Percentiles rank a stretch among this genome's conserved stretches.
phyloP scores from a whole-genome alignment of 2,329 filamentous ascomycete genomes.

The Colletotrichum sp. region DNA sequence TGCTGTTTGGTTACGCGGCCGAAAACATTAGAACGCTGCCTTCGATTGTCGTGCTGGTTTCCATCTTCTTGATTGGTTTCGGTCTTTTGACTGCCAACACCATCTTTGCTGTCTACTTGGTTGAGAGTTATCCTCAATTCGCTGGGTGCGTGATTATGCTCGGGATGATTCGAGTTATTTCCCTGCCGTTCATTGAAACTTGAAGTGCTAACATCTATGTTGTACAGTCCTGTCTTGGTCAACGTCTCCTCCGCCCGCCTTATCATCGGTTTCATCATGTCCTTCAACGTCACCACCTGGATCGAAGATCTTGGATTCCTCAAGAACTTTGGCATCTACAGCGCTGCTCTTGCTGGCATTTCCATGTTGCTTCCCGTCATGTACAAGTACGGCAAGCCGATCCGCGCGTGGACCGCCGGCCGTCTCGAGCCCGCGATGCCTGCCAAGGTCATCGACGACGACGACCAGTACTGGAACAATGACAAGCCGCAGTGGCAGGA shows the following conservation, averaged over 20 bases:
- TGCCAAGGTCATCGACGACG: slow-evolving; percentile 18
- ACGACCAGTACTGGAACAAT: slow-evolving; percentile 22
- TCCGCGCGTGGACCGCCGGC: slow-evolving; percentile 22
- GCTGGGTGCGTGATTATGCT: slow-evolving; percentile 12
- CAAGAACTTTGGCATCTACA: slow-evolving; percentile 34
- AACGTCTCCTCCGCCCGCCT: slow-evolving; percentile 36
- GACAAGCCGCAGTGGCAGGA: slow-evolving; percentile 19
- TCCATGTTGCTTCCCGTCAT: slow-evolving; percentile 34
- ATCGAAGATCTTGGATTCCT: slow-evolving; percentile 31
- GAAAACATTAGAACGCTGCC: slow-evolving; percentile 26
- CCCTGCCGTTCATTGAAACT: neutral
- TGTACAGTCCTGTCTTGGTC: slow-evolving; percentile 33
- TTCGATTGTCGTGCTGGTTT: slow-evolving; percentile 31
- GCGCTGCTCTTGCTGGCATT: slow-evolving; percentile 33
- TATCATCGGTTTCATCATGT: slow-evolving; percentile 33
- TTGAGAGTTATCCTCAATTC: slow-evolving; percentile 36
- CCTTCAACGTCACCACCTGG: slow-evolving; percentile 31
- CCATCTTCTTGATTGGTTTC: slow-evolving; percentile 32
- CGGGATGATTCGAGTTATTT: neutral
- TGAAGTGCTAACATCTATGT: neutral
- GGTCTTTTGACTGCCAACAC: slow-evolving; percentile 32
- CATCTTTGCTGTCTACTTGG: slow-evolving; percentile 34
- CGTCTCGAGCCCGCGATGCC: slow-evolving; percentile 11
- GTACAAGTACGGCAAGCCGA: slow-evolving; percentile 26
- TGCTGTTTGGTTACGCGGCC: slow-evolving; percentile 35